Evolutionary conservation across 2,329 filamentous ascomycete genomes (phyloP).

Genomic region (Botryosphaeria dothidea): DNA sequence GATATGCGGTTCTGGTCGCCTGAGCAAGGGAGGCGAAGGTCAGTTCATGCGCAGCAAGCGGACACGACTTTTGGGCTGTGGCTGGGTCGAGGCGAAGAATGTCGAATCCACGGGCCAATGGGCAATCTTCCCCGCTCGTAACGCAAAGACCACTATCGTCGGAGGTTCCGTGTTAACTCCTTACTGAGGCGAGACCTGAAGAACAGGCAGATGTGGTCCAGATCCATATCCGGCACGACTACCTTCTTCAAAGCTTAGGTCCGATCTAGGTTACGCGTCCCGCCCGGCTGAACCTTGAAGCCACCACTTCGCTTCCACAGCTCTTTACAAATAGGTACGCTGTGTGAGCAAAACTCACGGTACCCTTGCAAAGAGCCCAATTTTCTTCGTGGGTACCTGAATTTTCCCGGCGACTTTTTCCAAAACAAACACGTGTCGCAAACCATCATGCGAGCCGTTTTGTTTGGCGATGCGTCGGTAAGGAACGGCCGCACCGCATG

Average conservation of each 20-base stretch:
- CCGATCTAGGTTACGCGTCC: neutral
- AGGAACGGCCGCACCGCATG: neutral
- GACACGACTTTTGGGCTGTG: neutral
- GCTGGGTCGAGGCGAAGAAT: neutral
- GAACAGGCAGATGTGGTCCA: neutral
- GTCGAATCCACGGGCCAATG: neutral
- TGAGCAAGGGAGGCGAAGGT: slow-evolving; percentile 1
- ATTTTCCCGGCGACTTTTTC: neutral
- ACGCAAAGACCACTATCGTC: slow-evolving; percentile 4
- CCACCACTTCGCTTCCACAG: neutral
- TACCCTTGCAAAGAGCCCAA: neutral
- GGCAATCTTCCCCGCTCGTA: slow-evolving; percentile 5
- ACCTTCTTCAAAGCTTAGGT: neutral
- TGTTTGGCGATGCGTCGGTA: slow-evolving; percentile 7
- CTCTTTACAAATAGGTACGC: neutral
- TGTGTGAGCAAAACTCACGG: neutral
- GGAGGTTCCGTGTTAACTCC: neutral
- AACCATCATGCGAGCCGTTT: neutral
- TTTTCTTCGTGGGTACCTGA: neutral
- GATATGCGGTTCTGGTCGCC: neutral
- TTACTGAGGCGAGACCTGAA: neutral
- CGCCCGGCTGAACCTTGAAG: neutral
- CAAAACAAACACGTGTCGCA: slow-evolving; percentile 1
- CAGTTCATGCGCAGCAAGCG: neutral
- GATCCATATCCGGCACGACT: neutral